These are phyloP conservation scores for Zopfochytrium polystomum DNA, from an alignment of 371 early-diverging fungal species.

Conservation along the genomic window DNA sequence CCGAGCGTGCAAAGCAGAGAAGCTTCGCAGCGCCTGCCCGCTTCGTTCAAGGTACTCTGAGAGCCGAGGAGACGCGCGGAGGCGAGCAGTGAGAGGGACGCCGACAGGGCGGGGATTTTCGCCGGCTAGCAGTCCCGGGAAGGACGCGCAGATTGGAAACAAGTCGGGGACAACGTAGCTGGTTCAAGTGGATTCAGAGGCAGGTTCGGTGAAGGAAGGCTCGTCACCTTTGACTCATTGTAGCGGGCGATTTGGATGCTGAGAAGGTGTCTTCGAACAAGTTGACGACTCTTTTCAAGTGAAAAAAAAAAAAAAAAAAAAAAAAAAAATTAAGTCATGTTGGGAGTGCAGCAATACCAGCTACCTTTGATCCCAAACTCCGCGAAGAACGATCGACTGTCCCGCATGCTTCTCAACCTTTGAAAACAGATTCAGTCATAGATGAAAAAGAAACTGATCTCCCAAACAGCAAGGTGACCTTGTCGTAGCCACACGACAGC, in stretches of 20 bases:
- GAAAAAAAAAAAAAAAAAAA: neutral
- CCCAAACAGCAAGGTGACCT: constrained; percentile 4
- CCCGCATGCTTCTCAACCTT: constrained; percentile 13
- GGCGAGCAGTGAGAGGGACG: constrained; percentile 7
- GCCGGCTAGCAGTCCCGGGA: no score
- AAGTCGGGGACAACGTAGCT: no score
- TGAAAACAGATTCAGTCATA: neutral
- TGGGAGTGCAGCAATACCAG: constrained; percentile 1
- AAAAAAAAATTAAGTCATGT: neutral
- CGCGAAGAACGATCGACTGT: constrained; percentile 12
- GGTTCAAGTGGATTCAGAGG: no score
- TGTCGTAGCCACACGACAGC: constrained; percentile 12
- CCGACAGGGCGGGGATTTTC: no score
- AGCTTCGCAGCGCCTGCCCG: neutral
- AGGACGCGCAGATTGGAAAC: no score
- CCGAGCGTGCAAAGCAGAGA: no score
- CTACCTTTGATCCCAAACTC: constrained; percentile 1
- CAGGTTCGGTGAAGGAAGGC: no score
- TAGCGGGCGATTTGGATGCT: constrained; percentile 1
- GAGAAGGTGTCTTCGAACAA: constrained; percentile 13
- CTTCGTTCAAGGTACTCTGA: neutral
- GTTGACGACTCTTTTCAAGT: neutral
- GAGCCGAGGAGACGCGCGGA: constrained; percentile 9
- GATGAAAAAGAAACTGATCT: neutral
- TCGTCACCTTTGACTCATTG: no score